Evolutionary conservation across 495 filamentous ascomycete genomes (phyloP).

Genomic region (Penicillium paxilli): DNA sequence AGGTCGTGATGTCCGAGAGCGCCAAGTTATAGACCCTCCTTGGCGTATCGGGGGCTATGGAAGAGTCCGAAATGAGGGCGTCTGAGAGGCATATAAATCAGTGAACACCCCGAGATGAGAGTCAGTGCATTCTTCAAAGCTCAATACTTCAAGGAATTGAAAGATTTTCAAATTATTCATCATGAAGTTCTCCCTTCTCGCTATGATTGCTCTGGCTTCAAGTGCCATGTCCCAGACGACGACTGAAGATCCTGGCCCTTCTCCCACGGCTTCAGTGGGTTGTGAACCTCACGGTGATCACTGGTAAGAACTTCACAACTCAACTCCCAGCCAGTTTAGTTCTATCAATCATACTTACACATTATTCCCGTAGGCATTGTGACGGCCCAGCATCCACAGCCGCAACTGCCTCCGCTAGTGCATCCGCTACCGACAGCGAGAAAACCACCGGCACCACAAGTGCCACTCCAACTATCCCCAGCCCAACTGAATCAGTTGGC

Average conservation of each 20-base stretch:
- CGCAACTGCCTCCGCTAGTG: not conserved
- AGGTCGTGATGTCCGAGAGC: not conserved
- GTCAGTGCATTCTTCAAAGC: too few species aligned
- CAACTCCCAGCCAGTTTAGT: too few species aligned
- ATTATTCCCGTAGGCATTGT: not conserved
- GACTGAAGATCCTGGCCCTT: constrained; percentile 22
- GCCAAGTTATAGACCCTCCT: not conserved
- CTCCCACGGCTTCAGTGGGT: constrained; percentile 30
- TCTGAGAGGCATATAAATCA: not conserved
- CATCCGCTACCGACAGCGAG: constrained; percentile 1
- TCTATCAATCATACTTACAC: not conserved
- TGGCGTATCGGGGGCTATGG: not conserved
- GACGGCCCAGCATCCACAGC: constrained; percentile 21
- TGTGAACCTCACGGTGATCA: constrained; percentile 35
- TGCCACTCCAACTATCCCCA: constrained; percentile 15
- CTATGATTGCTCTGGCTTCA: constrained; percentile 17
- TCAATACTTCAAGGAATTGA: not conserved
- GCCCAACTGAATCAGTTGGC: constrained; percentile 26
- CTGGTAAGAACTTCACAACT: too few species aligned
- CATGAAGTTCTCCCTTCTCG: constrained; percentile 10
- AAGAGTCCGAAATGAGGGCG: not conserved
- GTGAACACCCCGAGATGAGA: too few species aligned
- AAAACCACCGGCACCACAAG: not conserved
- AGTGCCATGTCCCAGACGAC: constrained; percentile 5
- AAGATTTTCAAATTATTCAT: not conserved